A percentile compares a stretch with the other conserved stretches of the same genome.
Evolutionary conservation across 2,329 filamentous ascomycete genomes (phyloP).

Genomic region (Fusarium caatingaense): DNA sequence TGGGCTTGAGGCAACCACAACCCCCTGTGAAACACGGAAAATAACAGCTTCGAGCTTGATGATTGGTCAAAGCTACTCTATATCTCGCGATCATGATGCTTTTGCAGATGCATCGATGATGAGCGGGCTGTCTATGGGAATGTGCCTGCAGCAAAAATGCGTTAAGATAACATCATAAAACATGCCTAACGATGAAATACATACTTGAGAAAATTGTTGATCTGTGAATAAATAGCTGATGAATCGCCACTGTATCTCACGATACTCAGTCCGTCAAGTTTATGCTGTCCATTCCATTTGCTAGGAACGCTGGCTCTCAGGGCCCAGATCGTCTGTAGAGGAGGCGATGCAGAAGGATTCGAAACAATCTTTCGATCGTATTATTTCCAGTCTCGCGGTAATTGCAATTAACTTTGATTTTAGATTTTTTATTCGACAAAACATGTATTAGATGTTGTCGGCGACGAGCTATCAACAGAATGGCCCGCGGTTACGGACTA

Average conservation of each 20-base stretch:
- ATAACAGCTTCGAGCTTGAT: background rate
- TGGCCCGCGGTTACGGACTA: background rate
- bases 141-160: background rate
- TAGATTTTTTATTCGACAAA: background rate
- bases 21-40: background rate
- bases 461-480: background rate
- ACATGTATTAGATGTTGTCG: background rate
- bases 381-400: background rate
- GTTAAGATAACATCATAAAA: constrained; percentile 8
- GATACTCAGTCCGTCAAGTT: background rate
- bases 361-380: background rate
- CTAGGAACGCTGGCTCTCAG: background rate
- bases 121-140: constrained; percentile 20
- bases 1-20: constrained; percentile 11
- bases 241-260: background rate
- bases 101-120: constrained; percentile 22
- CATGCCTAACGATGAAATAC: background rate
- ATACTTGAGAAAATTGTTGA: background rate
- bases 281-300: background rate
- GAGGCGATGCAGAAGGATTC: background rate
- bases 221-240: background rate
- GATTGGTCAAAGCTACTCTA: constrained; percentile 16
- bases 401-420: background rate
- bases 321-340: background rate
- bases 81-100: constrained; percentile 28